Percentiles rank a stretch among this genome's conserved stretches.
Evolutionary conservation across 345 rosid genomes (phyloP).

Genomic region (Camelina neglecta): DNA sequence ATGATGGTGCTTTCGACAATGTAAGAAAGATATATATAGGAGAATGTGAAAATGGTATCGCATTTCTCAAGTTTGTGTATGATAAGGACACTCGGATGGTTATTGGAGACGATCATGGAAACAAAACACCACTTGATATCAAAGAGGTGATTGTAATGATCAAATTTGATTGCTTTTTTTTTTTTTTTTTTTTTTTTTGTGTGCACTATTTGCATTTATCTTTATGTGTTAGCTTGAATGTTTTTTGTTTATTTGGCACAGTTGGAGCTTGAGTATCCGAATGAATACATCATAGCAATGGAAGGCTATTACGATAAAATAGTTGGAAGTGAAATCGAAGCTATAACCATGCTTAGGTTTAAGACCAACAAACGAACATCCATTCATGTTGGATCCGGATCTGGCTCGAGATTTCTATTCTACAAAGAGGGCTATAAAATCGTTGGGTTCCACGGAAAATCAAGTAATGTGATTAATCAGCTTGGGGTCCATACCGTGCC

Average conservation of each 20-base stretch:
- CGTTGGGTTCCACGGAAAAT: too few species aligned
- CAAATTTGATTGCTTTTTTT: neutral
- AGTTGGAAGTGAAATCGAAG: neutral
- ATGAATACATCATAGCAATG: neutral
- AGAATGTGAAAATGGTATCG: neutral
- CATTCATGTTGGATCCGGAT: neutral
- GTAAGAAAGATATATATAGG: neutral
- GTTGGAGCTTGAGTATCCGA: neutral
- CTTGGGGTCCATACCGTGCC: too few species aligned
- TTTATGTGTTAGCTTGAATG: neutral
- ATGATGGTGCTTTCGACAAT: neutral
- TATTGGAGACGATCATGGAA: neutral
- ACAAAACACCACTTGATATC: neutral
- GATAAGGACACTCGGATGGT: neutral
- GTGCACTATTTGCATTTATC: too few species aligned
- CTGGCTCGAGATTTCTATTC: too few species aligned
- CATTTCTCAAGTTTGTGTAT: neutral
- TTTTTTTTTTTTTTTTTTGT: too few species aligned
- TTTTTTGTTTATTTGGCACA: neutral
- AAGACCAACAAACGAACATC: neutral
- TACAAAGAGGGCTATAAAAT: too few species aligned
- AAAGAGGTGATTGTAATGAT: neutral
- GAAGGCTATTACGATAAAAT: neutral
- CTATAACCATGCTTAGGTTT: slow-evolving; percentile 20
- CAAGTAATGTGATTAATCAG: too few species aligned